Evolutionary conservation across 1,139 yeast genomes (phyloP), one percentile per base, ranked within the genome.

Genomic region (Candida sp.): DNA sequence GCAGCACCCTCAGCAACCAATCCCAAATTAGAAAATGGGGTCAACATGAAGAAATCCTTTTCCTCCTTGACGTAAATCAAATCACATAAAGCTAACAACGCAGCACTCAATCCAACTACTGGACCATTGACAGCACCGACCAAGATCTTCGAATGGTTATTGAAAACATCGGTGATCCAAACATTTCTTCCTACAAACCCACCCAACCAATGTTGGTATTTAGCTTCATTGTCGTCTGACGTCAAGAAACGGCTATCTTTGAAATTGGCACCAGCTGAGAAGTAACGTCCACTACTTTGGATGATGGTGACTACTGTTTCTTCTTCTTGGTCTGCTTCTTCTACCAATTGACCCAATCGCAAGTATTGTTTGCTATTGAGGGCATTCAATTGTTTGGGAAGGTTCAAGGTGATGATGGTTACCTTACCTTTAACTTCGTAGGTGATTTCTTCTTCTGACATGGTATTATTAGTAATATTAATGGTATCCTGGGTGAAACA

Each of bases 91-190:
- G 86, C 79, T 25, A 88, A 84, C 42, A 89, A 64, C 0, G 93
- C 90, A 4, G 95, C 81, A 36, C 83, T 70, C 48, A 89, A 74
- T 0, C 97, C 97, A 49, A 89, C 78, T 8, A 82, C 96, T 0
- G 97, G 96, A 1, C 97, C 97, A 56, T 89, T 89, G 48, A 89
- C 71, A 8, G 93, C 91, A 34, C 82, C 81, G 22, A 83, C 84
- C 42, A 89, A 68, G 4, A 88, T 74, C 63, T 89, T 90, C 21
- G 75, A 68, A 61, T 89, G 97, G 56, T 81, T 78, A 53, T 81
- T 79, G 62, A 87, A 82, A 36, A 85, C 70, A 49, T 82, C 80
- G 5, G 95, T 84, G 45, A 88, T 66, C 55, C 76, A 82, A 23
- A 82, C 75, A 61, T 89, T 89, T 58, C 91, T 78, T 6, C 89